phyloP scores from a whole-genome alignment of 179 eudicot species.

The Pouteria campechiana region DNA sequence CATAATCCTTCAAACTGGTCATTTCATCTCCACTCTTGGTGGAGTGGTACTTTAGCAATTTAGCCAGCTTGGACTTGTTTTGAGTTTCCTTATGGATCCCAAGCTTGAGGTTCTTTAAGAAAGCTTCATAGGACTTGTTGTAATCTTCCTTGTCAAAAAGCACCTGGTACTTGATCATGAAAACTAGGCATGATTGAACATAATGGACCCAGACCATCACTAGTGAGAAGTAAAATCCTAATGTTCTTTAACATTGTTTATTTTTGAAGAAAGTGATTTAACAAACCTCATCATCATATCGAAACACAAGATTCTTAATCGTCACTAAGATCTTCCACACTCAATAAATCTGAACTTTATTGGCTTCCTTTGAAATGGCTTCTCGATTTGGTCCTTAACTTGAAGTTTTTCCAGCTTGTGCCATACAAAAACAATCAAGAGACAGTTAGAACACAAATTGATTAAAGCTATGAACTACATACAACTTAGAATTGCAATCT shows the following conservation, averaged over 20 bases:
- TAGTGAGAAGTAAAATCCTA: not conserved
- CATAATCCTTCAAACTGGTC: constrained; percentile 66
- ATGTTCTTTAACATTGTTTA: not conserved
- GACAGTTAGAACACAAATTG: not conserved
- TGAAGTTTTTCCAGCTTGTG: constrained; percentile 94
- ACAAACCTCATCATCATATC: constrained; percentile 64
- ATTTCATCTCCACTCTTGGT: constrained; percentile 62
- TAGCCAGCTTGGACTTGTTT: constrained; percentile 57
- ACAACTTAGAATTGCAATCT: no score
- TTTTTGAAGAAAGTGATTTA: constrained; percentile 1
- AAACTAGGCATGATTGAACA: constrained; percentile 4
- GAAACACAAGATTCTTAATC: constrained; percentile 63
- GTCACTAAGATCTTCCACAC: constrained; percentile 73
- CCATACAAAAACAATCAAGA: constrained; percentile 2
- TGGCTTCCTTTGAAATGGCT: constrained; percentile 91
- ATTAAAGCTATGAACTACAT: no score
- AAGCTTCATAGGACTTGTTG: constrained; percentile 56
- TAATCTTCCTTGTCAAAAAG: constrained; percentile 67
- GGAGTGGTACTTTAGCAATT: constrained; percentile 52
- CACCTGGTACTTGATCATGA: constrained; percentile 25
- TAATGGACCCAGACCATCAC: not conserved
- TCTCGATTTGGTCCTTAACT: constrained; percentile 81
- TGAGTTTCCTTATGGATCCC: constrained; percentile 64
- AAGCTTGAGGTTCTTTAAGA: constrained; percentile 61
- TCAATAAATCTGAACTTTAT: constrained; percentile 94